Evolutionary conservation across 441 rosid species (phyloP), one percentile per base, ranked within the genome.

Genomic region (Brassica balearica): DNA sequence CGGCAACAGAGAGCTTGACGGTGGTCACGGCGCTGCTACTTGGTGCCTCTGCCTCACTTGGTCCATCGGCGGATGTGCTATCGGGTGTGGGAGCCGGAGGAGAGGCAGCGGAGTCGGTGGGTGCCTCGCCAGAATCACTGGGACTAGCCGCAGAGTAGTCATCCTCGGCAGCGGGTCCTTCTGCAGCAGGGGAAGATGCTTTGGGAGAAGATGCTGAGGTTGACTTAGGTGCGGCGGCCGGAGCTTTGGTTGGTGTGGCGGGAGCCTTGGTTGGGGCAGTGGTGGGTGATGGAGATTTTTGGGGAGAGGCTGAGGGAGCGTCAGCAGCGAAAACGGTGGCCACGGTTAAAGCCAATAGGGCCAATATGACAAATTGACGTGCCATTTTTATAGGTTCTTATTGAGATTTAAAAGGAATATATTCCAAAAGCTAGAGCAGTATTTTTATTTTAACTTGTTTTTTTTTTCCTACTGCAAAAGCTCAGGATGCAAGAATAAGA

Each of bases 241-340:
- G 73, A 15, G 82, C 68, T 8, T 84, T 64, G 12, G 84, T n/a
- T 2, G 85, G 75, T 1, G 87, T 1, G 0, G 74, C 1, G 0
- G 86, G 29, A 8, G 88, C 9, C 1, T 77, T 77, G 20, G 79
- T 68, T 43, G 84, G 83, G 5, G 81, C 36, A 2, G 80, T 6
- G 0, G 88, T 77, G 2, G 87, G 36, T 3, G 79, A 15, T 0
- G 87, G 62, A 14, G 87, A 74, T 56, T 64, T 65, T 0, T 65
- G 69, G 3, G 84, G 84, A 4, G 87, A 65, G 2, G 83, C 60
- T 10, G 82, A 34, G 1, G 88, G 87, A 48, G 89, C 72, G 4
- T 88, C 85, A 0, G 90, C 92, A 0, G 96, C 87, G 29, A 83
- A 86, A 6, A 73, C 84, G 2, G 82, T 85, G 3, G 73, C 87